Evolutionary conservation across 306 rosid species (phyloP).

Genomic region (Dalbergia oliveri): DNA sequence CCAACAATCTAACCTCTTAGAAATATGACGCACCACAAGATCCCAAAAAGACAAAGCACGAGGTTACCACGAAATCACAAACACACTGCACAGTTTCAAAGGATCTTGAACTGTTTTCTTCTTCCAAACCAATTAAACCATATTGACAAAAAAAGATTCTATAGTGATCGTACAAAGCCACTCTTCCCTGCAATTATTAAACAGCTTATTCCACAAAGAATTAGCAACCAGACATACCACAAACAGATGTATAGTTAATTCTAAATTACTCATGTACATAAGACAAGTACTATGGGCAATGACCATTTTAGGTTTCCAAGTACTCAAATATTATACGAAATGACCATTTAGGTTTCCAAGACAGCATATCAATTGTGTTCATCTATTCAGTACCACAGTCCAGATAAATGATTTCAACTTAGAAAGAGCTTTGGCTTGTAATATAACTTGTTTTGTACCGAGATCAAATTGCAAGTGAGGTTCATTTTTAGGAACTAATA

Average conservation of each 20-base stretch:
- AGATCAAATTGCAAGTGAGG: conserved; percentile 5
- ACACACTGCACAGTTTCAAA: background rate
- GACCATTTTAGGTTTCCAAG: no score
- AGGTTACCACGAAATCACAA: background rate
- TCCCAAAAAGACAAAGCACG: no score
- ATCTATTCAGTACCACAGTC: background rate
- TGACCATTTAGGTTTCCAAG: background rate
- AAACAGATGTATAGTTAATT: background rate
- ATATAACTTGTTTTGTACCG: background rate
- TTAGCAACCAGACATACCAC: background rate
- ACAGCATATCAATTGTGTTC: background rate
- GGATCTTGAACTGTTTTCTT: background rate
- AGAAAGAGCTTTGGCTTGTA: background rate
- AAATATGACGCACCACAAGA: no score
- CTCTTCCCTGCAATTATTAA: background rate
- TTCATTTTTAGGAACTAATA: background rate
- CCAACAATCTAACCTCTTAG: no score
- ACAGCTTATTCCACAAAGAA: background rate
- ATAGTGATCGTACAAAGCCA: background rate
- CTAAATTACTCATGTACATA: background rate
- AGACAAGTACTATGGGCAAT: background rate
- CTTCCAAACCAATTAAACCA: background rate
- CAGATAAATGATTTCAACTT: background rate
- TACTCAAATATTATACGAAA: background rate
- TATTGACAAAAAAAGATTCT: background rate